phyloP scores from a whole-genome alignment of 2,329 filamentous ascomycete species.

The Dactylellina drechsleri region DNA sequence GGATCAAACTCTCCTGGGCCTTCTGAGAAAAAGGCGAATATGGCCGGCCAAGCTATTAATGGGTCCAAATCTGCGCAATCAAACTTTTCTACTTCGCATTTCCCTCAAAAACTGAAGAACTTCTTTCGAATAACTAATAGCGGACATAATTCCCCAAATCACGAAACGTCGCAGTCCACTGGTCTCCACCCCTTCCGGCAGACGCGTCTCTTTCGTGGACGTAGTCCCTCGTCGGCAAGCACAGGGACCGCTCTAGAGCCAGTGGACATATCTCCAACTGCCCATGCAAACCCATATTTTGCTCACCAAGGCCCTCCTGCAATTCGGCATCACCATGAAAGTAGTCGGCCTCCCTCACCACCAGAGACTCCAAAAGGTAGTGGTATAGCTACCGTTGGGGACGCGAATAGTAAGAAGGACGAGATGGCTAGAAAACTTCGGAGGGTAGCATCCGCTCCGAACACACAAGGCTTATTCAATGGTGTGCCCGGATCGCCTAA shows the following conservation, averaged over 20 bases:
- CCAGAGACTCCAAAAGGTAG: constrained; percentile 79
- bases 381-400: constrained; percentile 57
- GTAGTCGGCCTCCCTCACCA: constrained; percentile 89
- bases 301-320: constrained; percentile 93
- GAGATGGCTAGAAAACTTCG: constrained; percentile 91
- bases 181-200: constrained; percentile 57
- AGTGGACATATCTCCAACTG: constrained; percentile 71
- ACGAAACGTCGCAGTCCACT: constrained; percentile 55
- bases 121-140: constrained; percentile 74
- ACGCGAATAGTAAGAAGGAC: constrained; percentile 82
- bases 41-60: constrained; percentile 11
- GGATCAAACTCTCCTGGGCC: constrained; percentile 37
- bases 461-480: constrained; percentile 89
- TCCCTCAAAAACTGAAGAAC: constrained; percentile 75
- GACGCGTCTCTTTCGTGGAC: constrained; percentile 58
- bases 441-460: constrained; percentile 93
- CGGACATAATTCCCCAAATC: constrained; percentile 56
- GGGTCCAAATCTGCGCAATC: constrained; percentile 36
- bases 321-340: constrained; percentile 92
- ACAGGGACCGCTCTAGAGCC: constrained; percentile 57
- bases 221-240: constrained; percentile 57
- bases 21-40: constrained; percentile 35
- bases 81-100: constrained; percentile 63
- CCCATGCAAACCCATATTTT: constrained; percentile 96
- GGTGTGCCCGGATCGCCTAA: constrained; percentile 68